phyloP scores from a whole-genome alignment of 768 basidiomycete genomes.

The Mycena haematopus region DNA sequence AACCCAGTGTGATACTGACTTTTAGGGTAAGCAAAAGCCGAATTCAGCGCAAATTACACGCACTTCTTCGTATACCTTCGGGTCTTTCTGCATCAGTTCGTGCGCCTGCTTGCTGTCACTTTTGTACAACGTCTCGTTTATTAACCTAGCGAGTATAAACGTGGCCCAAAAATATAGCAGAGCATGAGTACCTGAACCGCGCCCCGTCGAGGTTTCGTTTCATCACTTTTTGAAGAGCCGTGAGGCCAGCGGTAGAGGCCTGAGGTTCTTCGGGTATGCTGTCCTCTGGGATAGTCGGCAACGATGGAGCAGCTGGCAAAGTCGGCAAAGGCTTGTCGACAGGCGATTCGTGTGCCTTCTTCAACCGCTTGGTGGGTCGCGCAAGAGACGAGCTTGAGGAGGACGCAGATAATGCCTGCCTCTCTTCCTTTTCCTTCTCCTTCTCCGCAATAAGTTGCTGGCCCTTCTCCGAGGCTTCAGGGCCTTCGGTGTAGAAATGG shows the following conservation, averaged over 20 bases:
- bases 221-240: constrained; percentile 78
- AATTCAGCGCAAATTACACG: constrained; percentile 22
- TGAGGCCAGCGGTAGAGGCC: constrained; percentile 48
- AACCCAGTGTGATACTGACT: constrained; percentile 93
- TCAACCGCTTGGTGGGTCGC: constrained; percentile 24
- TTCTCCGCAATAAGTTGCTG: constrained; percentile 26
- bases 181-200: constrained; percentile 69
- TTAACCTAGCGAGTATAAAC: constrained; percentile 57
- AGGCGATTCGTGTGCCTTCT: constrained; percentile 18
- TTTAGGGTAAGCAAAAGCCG: background rate
- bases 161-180: background rate
- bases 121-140: constrained; percentile 94
- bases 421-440: constrained; percentile 20
- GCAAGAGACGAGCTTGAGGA: constrained; percentile 20
- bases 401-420: constrained; percentile 1
- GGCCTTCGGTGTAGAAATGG: constrained; percentile 33
- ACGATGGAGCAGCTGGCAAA: background rate
- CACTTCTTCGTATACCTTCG: constrained; percentile 85
- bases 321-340: constrained; percentile 21
- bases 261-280: background rate
- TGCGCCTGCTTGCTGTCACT: constrained; percentile 76
- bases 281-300: constrained; percentile 28
- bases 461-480: constrained; percentile 28
- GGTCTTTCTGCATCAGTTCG: constrained; percentile 85
- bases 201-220: constrained; percentile 84